Base-by-base conservation (phyloP, 345 rosid species). In the Excoecaria agallocha region DNA sequence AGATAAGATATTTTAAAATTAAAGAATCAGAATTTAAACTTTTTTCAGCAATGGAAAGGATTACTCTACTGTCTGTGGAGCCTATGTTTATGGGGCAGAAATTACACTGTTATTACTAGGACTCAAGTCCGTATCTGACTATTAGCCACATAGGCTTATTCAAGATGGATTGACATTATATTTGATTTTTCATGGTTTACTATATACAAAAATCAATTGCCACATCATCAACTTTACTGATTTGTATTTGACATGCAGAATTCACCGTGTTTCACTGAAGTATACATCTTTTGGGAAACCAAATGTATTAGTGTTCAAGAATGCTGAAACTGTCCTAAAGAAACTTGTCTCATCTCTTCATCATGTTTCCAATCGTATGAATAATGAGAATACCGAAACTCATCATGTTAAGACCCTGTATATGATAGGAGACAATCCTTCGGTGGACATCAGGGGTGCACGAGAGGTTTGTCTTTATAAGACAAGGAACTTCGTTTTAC, bases 371-470 rank as follows among this genome's bases (percentile, higher is more conserved):
- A 30, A 50, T 15, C 35, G 59, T 4, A 45, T 25, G 69, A 55
- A 58, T 35, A 48, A 64, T 61, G 67, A 76, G 69, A 73, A 80
- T 20, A 54, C 51, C 54, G 71, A 59, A 73, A 75, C 60, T 73
- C 87, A 72, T 84, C 74, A 74, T 30, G 89, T 91, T 68, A 87
- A 43, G 56, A 91, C 88, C 46, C 75, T 93, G 37, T 90, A 90
- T 74, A 91, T 91, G 97, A 76, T 93, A 20, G 97, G 97, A 76
- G 98, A 91, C 75, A 93, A 93, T 73, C 98, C 97, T 35, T 83
- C 84, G 52, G 87, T 89, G 25, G 92, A 93, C 78, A 89, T 93
- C 66, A 86, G 81, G 74, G 96, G 98, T 46, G 91, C 94, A 74
- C 71, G 45, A 3, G 80, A 82, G 95, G 96, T 93, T 81, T 74